Evolutionary conservation across 78 protist species (phyloP).

Genomic region (Cavenderia fasciculata): DNA sequence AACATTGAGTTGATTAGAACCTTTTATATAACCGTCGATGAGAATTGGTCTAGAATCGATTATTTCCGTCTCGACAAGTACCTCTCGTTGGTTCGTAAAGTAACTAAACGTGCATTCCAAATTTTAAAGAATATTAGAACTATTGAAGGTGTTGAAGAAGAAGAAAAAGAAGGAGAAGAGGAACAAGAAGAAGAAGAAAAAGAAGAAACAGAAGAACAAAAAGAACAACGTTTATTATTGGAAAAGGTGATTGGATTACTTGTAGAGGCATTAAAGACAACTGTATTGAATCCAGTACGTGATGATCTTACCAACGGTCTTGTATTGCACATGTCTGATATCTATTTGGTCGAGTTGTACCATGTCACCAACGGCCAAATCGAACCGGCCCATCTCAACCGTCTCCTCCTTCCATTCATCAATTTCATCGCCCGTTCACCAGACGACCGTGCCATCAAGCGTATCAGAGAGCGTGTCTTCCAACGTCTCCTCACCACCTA

Average conservation of each 20-base stretch:
- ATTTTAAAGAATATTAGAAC: background rate
- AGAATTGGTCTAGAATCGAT: slow-evolving; percentile 48
- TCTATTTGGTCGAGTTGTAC: slow-evolving; percentile 55
- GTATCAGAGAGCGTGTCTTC: slow-evolving; percentile 62
- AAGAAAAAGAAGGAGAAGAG: background rate
- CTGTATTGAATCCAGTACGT: background rate
- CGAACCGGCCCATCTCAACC: background rate
- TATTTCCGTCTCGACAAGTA: slow-evolving; percentile 52
- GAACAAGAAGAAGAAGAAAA: background rate
- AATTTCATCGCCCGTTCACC: slow-evolving; percentile 38
- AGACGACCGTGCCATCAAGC: slow-evolving; percentile 4
- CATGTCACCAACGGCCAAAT: slow-evolving; percentile 12
- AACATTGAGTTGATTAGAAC: slow-evolving; percentile 10
- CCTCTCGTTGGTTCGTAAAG: slow-evolving; percentile 39
- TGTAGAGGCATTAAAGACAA: background rate
- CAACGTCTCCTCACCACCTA: slow-evolving; percentile 44
- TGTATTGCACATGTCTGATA: slow-evolving; percentile 47
- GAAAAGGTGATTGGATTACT: background rate
- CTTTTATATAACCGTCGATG: slow-evolving; percentile 23
- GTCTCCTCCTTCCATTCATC: slow-evolving; percentile 51
- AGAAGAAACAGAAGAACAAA: background rate
- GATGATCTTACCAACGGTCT: slow-evolving; percentile 1
- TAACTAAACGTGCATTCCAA: slow-evolving; percentile 7
- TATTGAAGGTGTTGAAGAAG: too few species aligned
- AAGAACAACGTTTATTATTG: background rate